Evolutionary conservation across 1,284 basidiomycete genomes (phyloP), one percentile per base, ranked within the genome.

Genomic region (Fomitopsis palustris): DNA sequence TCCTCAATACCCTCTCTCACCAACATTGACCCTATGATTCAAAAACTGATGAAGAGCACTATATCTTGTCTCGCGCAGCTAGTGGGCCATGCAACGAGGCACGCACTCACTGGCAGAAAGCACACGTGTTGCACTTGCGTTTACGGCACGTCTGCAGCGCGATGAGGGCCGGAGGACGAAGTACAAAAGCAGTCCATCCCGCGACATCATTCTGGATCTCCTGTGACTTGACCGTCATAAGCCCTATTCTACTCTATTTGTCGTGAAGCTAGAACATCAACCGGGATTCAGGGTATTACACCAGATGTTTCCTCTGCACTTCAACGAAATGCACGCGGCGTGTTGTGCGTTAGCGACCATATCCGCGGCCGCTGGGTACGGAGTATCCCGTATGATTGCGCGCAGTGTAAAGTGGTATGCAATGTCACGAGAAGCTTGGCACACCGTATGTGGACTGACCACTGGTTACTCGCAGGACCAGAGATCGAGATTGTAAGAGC

Each of bases 301-400:
- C 51, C 33, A 14, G 25, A 71, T 71, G 69, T 69, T 71, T 39
- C 67, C 64, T n/a, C 56, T 71, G 55, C 68, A 65, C 61, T 55
- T 71, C 52, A 69, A 65, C 61, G 69, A 72, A 60, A 67, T 69
- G 61, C 70, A 70, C 57, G 37, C 69, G 56, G 67, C 69, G 10
- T 67, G 64, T 55, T 68, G 69, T 60, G 69, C 70, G 21, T 58
- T 71, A 31, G 70, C 70, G 17, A 72, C 69, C 23, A 55, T 71
- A 53, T 69, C 70, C 23, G 69, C 69, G 21, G 69, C 69, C 23
- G 67, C 70, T 27, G 70, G 69, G 31, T 71, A 71, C 60, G 62
- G 64, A 49, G 63, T 68, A 55, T 63, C 69, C 35, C 63, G 61
- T 51, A 56, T 64, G 53, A 17, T 25, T 8, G 27, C 1, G 17